Evolutionary conservation across 2,329 filamentous ascomycete genomes (phyloP).

Genomic region (Fusarium anguioides): DNA sequence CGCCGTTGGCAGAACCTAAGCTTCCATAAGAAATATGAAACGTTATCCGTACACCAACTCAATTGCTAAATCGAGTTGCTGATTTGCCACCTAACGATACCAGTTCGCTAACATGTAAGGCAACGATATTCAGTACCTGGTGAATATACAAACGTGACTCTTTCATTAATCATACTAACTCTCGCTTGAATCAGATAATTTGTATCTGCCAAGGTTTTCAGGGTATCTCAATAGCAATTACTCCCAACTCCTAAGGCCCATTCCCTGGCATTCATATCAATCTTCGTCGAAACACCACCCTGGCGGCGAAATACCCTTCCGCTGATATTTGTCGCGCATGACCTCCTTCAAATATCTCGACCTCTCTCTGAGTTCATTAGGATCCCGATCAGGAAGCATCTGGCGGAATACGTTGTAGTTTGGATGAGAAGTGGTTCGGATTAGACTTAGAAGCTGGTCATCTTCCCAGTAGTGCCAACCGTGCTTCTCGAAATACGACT

Average conservation of each 20-base stretch:
- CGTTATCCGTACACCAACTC: background rate
- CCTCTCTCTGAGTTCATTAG: conserved; percentile 35
- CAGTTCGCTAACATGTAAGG: background rate
- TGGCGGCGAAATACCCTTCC: conserved; percentile 33
- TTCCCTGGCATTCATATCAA: background rate
- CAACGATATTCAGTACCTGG: background rate
- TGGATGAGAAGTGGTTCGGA: conserved; percentile 34
- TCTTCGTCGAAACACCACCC: conserved; percentile 41
- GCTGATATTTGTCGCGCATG: conserved; percentile 37
- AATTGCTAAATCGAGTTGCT: background rate
- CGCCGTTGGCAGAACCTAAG: conserved; percentile 32
- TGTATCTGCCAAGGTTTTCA: background rate
- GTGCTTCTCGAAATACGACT: conserved; percentile 37
- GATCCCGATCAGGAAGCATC: conserved; percentile 31
- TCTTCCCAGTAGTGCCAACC: conserved; percentile 46
- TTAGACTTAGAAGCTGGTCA: conserved; percentile 39
- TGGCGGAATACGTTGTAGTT: conserved; percentile 18
- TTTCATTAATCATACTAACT: background rate
- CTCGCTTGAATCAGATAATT: background rate
- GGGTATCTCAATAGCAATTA: conserved; percentile 38
- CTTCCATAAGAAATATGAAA: conserved; percentile 16
- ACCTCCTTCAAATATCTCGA: conserved; percentile 34
- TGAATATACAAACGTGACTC: background rate
- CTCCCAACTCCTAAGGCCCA: conserved; percentile 18
- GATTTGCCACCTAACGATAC: background rate